Evolutionary conservation across 2,329 filamentous ascomycete genomes (phyloP).

Genomic region (Lachnellula willkommii): DNA sequence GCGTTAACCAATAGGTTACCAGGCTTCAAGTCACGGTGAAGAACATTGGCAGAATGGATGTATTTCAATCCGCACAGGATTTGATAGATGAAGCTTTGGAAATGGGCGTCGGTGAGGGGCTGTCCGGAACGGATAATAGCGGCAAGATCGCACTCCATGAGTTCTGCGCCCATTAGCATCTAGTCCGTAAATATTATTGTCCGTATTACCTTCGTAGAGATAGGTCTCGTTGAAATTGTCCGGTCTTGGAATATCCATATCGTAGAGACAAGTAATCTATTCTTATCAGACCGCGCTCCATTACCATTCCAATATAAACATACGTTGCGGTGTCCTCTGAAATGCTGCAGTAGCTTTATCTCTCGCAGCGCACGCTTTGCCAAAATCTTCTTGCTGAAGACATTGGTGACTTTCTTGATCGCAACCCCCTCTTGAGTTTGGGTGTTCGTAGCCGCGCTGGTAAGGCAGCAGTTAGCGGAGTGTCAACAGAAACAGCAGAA

Average conservation of each 20-base stretch:
- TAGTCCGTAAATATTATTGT: not conserved
- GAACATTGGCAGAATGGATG: conserved; percentile 96
- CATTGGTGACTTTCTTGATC: conserved; percentile 99
- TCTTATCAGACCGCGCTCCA: conserved; percentile 33
- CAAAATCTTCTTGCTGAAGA: conserved; percentile 99
- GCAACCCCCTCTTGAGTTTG: conserved; percentile 89
- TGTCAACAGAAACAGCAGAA: conserved; percentile 17
- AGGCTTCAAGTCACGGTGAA: conserved; percentile 95
- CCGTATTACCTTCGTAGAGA: conserved; percentile 77
- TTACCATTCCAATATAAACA: conserved; percentile 31
- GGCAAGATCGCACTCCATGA: conserved; percentile 98
- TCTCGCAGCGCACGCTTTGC: conserved; percentile 96
- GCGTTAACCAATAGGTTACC: conserved; percentile 97
- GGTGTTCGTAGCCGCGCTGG: conserved; percentile 84
- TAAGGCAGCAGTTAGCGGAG: conserved; percentile 19
- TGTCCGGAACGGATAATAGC: conserved; percentile 97
- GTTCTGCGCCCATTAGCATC: conserved; percentile 53
- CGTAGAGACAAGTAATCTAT: conserved; percentile 96
- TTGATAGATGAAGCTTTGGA: conserved; percentile 99
- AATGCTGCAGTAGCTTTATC: conserved; percentile 98
- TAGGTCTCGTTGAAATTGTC: conserved; percentile 99
- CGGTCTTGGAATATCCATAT: conserved; percentile 97
- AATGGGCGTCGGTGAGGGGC: conserved; percentile 94
- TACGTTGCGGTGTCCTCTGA: conserved; percentile 83
- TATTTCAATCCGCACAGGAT: conserved; percentile 98